Conservation (phyloP, 345 rosid species). For the Geranium rotundifolium region DNA sequence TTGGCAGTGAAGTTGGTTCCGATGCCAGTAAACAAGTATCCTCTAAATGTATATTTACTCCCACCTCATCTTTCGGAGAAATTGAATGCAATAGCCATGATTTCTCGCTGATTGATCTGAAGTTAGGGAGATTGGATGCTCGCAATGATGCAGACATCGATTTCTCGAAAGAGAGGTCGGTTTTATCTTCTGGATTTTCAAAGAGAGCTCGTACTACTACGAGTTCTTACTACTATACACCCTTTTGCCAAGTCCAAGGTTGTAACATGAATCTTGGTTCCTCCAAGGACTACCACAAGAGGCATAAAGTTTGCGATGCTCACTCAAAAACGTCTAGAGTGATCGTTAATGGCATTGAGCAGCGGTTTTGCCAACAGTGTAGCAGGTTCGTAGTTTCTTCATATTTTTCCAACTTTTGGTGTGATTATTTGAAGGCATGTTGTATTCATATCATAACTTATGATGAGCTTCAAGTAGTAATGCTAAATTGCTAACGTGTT, state of each 20-base stretch:
- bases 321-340: slow-evolving; percentile 49
- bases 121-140: slow-evolving; percentile 50
- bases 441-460: neutral
- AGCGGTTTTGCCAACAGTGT: slow-evolving; percentile 60
- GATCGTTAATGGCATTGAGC: slow-evolving; percentile 39
- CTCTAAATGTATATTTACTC: slow-evolving; percentile 3
- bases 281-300: slow-evolving; percentile 46
- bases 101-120: slow-evolving; percentile 52
- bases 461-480: neutral
- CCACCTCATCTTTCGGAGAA: slow-evolving; percentile 20
- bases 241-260: slow-evolving; percentile 46
- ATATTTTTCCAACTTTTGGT: no score
- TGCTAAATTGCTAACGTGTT: no score
- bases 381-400: slow-evolving; percentile 29
- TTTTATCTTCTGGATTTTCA: slow-evolving; percentile 14
- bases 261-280: slow-evolving; percentile 44
- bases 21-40: slow-evolving; percentile 1
- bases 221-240: slow-evolving; percentile 14
- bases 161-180: slow-evolving; percentile 9
- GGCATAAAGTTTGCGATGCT: slow-evolving; percentile 48
- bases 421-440: neutral
- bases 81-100: slow-evolving; percentile 25
- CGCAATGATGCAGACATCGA: slow-evolving; percentile 16
- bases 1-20: slow-evolving; percentile 9
- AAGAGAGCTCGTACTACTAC: slow-evolving; percentile 28